phyloP scores from a whole-genome alignment of 495 filamentous ascomycete genomes.

The Apiosordaria backusii region DNA sequence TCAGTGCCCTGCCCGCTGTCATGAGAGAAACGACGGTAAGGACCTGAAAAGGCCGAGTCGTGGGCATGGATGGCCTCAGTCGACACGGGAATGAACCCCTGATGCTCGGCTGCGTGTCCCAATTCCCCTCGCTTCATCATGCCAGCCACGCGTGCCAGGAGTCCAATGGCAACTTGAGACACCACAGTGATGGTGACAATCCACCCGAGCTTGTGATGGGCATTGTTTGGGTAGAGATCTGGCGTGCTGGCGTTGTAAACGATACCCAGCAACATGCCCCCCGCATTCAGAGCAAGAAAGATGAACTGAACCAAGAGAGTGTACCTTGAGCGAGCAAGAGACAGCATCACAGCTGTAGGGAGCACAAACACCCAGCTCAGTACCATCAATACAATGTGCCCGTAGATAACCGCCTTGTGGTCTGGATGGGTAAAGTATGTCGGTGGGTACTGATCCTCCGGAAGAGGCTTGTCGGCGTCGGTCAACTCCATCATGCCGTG shows the following conservation, averaged over 20 bases:
- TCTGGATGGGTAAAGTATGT: conserved; percentile 77
- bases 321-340: conserved; percentile 73
- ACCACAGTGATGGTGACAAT: conserved; percentile 66
- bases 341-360: conserved; percentile 84
- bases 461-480: conserved; percentile 36
- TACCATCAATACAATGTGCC: conserved; percentile 77
- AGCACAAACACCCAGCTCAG: conserved; percentile 80
- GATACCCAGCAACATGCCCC: conserved; percentile 67
- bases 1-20: conserved; percentile 92
- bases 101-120: conserved; percentile 36
- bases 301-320: conserved; percentile 68
- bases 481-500: conserved; percentile 46
- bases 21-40: conserved; percentile 63
- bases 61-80: conserved; percentile 63
- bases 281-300: conserved; percentile 69
- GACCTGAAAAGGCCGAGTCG: conserved; percentile 44
- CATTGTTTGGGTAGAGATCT: conserved; percentile 83
- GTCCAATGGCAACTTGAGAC: conserved; percentile 64
- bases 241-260: conserved; percentile 81
- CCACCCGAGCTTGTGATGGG: conserved; percentile 90
- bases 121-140: conserved; percentile 22
- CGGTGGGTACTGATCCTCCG: conserved; percentile 43
- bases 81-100: conserved; percentile 65
- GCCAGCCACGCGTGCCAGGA: conserved; percentile 55
- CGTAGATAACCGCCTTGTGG: conserved; percentile 63